These are phyloP conservation scores for Populus ilicifolia DNA, from an alignment of 345 rosid species.

Conservation along the genomic window DNA sequence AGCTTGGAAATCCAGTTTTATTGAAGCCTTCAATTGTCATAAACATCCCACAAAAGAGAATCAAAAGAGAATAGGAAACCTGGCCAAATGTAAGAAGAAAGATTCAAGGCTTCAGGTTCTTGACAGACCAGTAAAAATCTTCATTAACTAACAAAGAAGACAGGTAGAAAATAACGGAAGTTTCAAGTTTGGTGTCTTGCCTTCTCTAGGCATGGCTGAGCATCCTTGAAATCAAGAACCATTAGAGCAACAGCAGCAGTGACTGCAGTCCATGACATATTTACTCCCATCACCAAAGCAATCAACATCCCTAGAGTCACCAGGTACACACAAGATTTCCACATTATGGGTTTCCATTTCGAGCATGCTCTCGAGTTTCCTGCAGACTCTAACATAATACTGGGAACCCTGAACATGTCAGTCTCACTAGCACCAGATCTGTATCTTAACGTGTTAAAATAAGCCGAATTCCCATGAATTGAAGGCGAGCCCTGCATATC, in stretches of 20 bases:
- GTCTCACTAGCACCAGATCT: constrained; percentile 31
- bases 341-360: constrained; percentile 47
- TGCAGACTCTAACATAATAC: constrained; percentile 20
- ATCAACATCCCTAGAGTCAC: constrained; percentile 64
- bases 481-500: constrained; percentile 25
- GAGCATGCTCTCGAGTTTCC: constrained; percentile 35
- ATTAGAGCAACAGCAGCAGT: constrained; percentile 78
- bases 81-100: constrained; percentile 20
- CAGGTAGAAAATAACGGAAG: background rate
- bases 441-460: constrained; percentile 41
- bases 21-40: constrained; percentile 80
- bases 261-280: constrained; percentile 87
- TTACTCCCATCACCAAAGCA: constrained; percentile 61
- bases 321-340: constrained; percentile 64
- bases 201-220: constrained; percentile 71
- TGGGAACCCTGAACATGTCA: constrained; percentile 32
- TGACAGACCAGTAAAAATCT: background rate
- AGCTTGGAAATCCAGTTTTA: constrained; percentile 74
- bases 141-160: background rate
- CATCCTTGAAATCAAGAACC: constrained; percentile 80
- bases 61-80: constrained; percentile 76
- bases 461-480: constrained; percentile 7
- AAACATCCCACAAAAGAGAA: constrained; percentile 90
- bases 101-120: too few species aligned
- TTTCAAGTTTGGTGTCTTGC: constrained; percentile 25